Evolutionary conservation across 257 asterid genomes (phyloP).

Genomic region (Jasminum sambac): DNA sequence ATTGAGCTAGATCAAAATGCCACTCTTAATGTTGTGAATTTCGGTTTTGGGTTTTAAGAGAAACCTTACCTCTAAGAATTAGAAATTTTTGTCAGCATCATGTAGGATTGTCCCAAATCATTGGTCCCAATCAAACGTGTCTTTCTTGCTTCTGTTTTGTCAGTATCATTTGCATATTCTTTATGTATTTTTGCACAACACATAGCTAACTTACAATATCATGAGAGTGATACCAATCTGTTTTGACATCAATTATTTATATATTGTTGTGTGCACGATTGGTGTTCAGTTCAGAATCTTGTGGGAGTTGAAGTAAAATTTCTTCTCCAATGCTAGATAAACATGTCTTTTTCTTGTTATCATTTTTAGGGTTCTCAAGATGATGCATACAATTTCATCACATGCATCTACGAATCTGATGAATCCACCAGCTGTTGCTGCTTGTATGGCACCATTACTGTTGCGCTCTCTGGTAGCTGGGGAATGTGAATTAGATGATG

Average conservation of each 20-base stretch:
- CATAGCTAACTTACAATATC: background rate
- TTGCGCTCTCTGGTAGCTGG: constrained; percentile 93
- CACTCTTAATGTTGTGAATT: background rate
- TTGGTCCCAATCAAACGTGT: background rate
- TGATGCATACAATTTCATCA: constrained; percentile 79
- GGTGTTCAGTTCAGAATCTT: constrained; percentile 3
- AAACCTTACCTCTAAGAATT: background rate
- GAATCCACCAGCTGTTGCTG: constrained; percentile 90
- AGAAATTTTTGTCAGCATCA: background rate
- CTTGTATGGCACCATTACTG: constrained; percentile 98
- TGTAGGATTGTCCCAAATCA: background rate
- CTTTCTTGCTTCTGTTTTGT: background rate
- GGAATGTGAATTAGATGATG: constrained; percentile 85
- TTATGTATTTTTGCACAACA: background rate
- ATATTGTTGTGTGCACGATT: constrained; percentile 14
- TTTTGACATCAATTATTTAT: constrained; percentile 1
- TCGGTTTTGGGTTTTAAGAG: background rate
- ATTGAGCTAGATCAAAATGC: constrained; percentile 1
- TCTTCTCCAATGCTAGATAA: constrained; percentile 17
- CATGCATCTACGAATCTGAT: constrained; percentile 79
- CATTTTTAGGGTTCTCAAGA: constrained; percentile 67
- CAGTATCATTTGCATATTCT: background rate
- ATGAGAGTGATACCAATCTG: background rate
- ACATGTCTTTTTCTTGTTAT: constrained; percentile 17
- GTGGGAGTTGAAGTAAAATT: constrained; percentile 2